A percentile compares a stretch with the other conserved stretches of the same genome.
Conservation (phyloP, 495 filamentous ascomycete species). For the Lasiosphaeria ovina region DNA sequence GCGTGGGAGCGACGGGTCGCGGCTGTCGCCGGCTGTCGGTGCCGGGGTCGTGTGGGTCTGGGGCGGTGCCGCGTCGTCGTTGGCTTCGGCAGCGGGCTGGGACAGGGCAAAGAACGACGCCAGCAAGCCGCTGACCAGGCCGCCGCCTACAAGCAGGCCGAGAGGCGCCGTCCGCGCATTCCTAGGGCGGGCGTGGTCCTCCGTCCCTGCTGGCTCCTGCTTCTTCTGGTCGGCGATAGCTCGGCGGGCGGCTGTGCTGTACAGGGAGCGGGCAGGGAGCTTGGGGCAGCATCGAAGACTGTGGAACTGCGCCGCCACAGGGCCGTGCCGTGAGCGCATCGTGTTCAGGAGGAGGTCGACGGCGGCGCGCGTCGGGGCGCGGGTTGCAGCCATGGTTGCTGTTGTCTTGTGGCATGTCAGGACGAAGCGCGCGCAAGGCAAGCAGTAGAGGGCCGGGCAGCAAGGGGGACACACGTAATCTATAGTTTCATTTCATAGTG, state of each 20-base stretch:
- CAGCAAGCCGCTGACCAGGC: slow-evolving; percentile 24
- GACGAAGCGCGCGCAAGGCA: background rate
- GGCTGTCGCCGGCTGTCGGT: slow-evolving; percentile 21
- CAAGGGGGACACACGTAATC: background rate
- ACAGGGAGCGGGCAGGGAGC: slow-evolving; percentile 11
- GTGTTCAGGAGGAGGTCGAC: slow-evolving; percentile 6
- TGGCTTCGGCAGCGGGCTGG: slow-evolving; percentile 15
- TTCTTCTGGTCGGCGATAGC: background rate
- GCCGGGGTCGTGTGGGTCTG: background rate
- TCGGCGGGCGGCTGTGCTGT: slow-evolving; percentile 2
- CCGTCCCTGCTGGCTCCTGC: background rate
- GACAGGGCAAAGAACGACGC: slow-evolving; percentile 22
- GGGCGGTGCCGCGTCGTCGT: background rate
- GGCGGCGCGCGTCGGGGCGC: slow-evolving; percentile 4
- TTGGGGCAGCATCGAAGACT: background rate
- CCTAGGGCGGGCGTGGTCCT: slow-evolving; percentile 2
- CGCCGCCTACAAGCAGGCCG: slow-evolving; percentile 24
- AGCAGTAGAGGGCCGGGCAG: background rate
- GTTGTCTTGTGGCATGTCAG: background rate
- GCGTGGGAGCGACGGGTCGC: slow-evolving; percentile 39
- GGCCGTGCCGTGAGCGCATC: slow-evolving; percentile 1
- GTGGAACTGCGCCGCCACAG: background rate
- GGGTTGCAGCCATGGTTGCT: slow-evolving; percentile 16
- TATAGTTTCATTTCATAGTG: too few species aligned
- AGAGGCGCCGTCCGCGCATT: slow-evolving; percentile 21